A percentile compares a stretch with the other conserved stretches of the same genome.
These are phyloP conservation scores for Amanita rubescens DNA, from an alignment of 768 basidiomycete genomes.

Conservation along the genomic window DNA sequence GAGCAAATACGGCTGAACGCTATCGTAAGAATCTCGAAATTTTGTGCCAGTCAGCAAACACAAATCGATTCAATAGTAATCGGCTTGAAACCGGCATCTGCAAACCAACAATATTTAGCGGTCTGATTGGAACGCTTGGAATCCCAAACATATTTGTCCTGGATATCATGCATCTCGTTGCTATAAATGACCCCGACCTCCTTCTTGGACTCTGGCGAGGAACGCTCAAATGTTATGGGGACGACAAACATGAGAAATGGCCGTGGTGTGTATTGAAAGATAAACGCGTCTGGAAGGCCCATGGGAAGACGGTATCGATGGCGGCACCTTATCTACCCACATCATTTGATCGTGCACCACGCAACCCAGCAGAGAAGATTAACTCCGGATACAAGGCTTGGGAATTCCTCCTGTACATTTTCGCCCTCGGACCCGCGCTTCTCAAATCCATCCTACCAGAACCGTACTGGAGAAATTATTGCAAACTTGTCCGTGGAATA, in stretches of 20 bases:
- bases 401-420: conserved; percentile 22
- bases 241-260: conserved; percentile 7
- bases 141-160: conserved; percentile 23
- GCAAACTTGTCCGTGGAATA: conserved; percentile 20
- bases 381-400: conserved; percentile 23
- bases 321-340: conserved; percentile 28
- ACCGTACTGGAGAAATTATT: conserved; percentile 19
- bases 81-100: conserved; percentile 32
- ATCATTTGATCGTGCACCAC: conserved; percentile 33
- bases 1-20: not conserved
- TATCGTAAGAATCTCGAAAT: not conserved
- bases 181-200: conserved; percentile 32
- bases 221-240: conserved; percentile 10
- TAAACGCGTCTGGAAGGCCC: conserved; percentile 21
- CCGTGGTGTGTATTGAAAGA: not conserved
- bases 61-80: too few species aligned
- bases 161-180: conserved; percentile 32
- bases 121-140: conserved; percentile 14
- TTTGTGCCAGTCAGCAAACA: conserved; percentile 14
- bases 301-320: conserved; percentile 25
- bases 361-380: conserved; percentile 33
- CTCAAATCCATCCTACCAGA: conserved; percentile 19
- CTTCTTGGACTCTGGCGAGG: conserved; percentile 28
- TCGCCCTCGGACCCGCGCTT: conserved; percentile 20
- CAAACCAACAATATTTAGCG: conserved; percentile 25